A percentile compares a stretch with the other conserved stretches of the same genome.
These are phyloP conservation scores for Erigeron canadensis DNA, from an alignment of 129 eudicot species.

Conservation along the genomic window DNA sequence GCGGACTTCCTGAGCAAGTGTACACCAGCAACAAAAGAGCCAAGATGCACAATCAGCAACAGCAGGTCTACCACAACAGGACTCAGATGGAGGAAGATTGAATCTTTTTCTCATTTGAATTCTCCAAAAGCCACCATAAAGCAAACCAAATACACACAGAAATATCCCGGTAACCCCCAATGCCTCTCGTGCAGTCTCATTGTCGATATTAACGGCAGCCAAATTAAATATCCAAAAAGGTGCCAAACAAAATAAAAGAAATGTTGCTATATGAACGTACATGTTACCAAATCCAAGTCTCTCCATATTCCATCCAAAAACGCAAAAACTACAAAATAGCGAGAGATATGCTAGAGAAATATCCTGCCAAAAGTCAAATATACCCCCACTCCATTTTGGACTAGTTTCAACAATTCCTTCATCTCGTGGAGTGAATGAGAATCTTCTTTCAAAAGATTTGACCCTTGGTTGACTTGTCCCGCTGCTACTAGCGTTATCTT, in stretches of 20 bases:
- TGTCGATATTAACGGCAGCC: slow-evolving; percentile 84
- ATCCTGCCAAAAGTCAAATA: slow-evolving; percentile 91
- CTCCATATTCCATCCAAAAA: slow-evolving; percentile 99
- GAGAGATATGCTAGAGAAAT: slow-evolving; percentile 87
- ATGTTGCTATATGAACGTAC: slow-evolving; percentile 94
- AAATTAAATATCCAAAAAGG: slow-evolving; percentile 88
- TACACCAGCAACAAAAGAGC: slow-evolving; percentile 98
- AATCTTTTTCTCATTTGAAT: slow-evolving; percentile 95
- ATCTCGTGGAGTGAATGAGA: slow-evolving; percentile 65
- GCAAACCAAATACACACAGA: slow-evolving; percentile 80
- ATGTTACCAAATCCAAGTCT: slow-evolving; percentile 93
- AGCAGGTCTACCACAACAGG: slow-evolving; percentile 69
- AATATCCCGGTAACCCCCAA: slow-evolving; percentile 75
- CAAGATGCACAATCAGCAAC: slow-evolving; percentile 79
- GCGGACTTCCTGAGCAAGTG: slow-evolving; percentile 95
- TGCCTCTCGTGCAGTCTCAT: slow-evolving; percentile 65
- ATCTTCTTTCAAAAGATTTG: slow-evolving; percentile 57
- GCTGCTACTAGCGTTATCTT: slow-evolving; percentile 29
- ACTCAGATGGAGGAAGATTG: slow-evolving; percentile 61
- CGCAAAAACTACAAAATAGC: slow-evolving; percentile 80
- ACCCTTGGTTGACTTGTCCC: slow-evolving; percentile 35
- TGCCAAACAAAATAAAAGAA: slow-evolving; percentile 81
- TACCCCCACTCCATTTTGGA: slow-evolving; percentile 85
- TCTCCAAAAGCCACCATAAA: slow-evolving; percentile 98
- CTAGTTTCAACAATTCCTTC: slow-evolving; percentile 43